Conservation (phyloP, 2,329 filamentous ascomycete genomes). For the Biscogniauxia sp. region DNA sequence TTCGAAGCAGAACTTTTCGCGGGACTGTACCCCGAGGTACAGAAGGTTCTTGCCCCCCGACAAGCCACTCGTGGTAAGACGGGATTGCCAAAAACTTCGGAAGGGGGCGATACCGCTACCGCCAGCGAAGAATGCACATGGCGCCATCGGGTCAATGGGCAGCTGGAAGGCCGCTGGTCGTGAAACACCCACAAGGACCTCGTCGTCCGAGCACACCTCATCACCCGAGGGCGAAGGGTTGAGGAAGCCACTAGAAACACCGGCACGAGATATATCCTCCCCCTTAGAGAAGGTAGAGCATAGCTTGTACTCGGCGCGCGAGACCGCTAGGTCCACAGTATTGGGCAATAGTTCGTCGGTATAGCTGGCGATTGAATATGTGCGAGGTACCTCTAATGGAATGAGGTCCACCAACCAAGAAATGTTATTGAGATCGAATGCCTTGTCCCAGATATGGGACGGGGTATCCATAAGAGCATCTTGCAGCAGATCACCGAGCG, state of each 20-base stretch:
- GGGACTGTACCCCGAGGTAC: slow-evolving; percentile 51
- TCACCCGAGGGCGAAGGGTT: slow-evolving; percentile 43
- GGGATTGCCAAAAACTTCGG: slow-evolving; percentile 52
- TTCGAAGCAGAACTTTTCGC: slow-evolving; percentile 52
- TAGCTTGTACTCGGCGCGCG: slow-evolving; percentile 49
- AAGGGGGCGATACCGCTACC: slow-evolving; percentile 54
- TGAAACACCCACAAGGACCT: slow-evolving; percentile 51
- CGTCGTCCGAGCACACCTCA: slow-evolving; percentile 42
- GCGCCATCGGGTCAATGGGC: slow-evolving; percentile 47
- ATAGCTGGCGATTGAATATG: slow-evolving; percentile 52
- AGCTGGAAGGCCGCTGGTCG: slow-evolving; percentile 51
- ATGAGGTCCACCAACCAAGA: slow-evolving; percentile 48
- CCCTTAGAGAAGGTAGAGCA: slow-evolving; percentile 40
- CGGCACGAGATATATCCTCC: slow-evolving; percentile 36
- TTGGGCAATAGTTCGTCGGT: slow-evolving; percentile 49
- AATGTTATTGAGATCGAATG: slow-evolving; percentile 45
- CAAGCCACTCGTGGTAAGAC: slow-evolving; percentile 23
- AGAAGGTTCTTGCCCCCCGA: slow-evolving; percentile 35
- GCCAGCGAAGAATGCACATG: slow-evolving; percentile 52
- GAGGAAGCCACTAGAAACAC: slow-evolving; percentile 54
- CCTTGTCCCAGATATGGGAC: slow-evolving; percentile 48
- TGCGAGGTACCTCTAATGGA: slow-evolving; percentile 48
- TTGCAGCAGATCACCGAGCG: slow-evolving; percentile 50
- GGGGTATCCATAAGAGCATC: slow-evolving; percentile 47
- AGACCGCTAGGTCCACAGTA: slow-evolving; percentile 51